A percentile compares a stretch with the other conserved stretches of the same genome.
phyloP scores from a whole-genome alignment of 257 asterid genomes.

The Coffea canephora region DNA sequence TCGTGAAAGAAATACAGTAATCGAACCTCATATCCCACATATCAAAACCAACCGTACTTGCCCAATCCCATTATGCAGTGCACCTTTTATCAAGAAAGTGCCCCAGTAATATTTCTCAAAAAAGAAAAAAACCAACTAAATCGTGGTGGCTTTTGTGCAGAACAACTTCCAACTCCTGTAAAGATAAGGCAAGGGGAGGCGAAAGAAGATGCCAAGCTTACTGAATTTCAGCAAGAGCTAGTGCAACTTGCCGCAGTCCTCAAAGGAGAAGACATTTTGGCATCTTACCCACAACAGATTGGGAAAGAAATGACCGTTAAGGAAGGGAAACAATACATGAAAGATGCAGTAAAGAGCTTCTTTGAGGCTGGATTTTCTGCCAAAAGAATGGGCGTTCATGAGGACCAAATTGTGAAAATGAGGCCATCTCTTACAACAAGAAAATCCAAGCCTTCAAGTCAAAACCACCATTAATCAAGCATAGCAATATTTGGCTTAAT shows the following conservation, averaged over 20 bases:
- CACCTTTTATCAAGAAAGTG: too few species aligned
- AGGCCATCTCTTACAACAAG: constrained; percentile 76
- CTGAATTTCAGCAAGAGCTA: constrained; percentile 82
- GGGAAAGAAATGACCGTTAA: constrained; percentile 65
- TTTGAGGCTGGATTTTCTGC: constrained; percentile 74
- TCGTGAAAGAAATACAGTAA: too few species aligned
- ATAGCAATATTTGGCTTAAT: background rate
- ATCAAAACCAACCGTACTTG: too few species aligned
- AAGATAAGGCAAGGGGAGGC: constrained; percentile 62
- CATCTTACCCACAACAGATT: constrained; percentile 40
- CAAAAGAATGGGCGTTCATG: constrained; percentile 52
- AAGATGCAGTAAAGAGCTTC: constrained; percentile 59
- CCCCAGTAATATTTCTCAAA: too few species aligned
- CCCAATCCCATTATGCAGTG: too few species aligned
- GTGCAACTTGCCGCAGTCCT: constrained; percentile 78
- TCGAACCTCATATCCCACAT: too few species aligned
- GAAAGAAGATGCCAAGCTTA: constrained; percentile 60
- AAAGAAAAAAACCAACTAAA: background rate
- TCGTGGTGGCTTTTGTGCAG: constrained; percentile 27
- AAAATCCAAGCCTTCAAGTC: background rate
- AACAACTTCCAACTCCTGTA: constrained; percentile 53
- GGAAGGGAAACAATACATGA: constrained; percentile 63
- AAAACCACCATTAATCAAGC: background rate
- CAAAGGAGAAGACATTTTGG: constrained; percentile 65
- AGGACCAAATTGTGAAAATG: constrained; percentile 68